phyloP scores from a whole-genome alignment of 805 yeast genomes.

The Starmerella bacillaris region DNA sequence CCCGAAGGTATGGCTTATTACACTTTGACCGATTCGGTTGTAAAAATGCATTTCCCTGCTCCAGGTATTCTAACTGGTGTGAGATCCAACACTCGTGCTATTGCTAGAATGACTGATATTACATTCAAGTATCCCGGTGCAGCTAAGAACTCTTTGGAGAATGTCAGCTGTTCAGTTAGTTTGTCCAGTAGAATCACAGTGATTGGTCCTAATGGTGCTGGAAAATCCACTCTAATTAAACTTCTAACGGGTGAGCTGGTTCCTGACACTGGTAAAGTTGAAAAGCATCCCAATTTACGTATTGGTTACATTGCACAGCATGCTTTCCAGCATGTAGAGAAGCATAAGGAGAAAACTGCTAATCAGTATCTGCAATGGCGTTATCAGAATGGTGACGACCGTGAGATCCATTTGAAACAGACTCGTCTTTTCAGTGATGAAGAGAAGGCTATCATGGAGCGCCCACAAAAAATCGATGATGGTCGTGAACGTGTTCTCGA shows the following conservation, averaged over 20 bases:
- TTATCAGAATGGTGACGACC: constrained; percentile 92
- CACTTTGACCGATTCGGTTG: constrained; percentile 78
- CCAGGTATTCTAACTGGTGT: constrained; percentile 98
- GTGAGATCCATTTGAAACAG: constrained; percentile 87
- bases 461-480: constrained; percentile 63
- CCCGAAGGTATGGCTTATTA: constrained; percentile 96
- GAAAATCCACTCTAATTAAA: constrained; percentile 97
- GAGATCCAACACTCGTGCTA: constrained; percentile 83
- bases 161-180: constrained; percentile 80
- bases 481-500: constrained; percentile 76
- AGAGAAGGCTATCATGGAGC: constrained; percentile 59
- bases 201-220: constrained; percentile 98
- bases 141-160: constrained; percentile 53
- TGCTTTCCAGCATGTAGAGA: constrained; percentile 91
- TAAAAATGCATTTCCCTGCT: constrained; percentile 95
- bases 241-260: constrained; percentile 89
- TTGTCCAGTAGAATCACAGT: constrained; percentile 94
- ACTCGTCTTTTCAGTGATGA: constrained; percentile 69
- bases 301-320: constrained; percentile 98
- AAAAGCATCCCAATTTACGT: constrained; percentile 95
- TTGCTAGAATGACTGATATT: constrained; percentile 70
- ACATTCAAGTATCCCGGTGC: constrained; percentile 85
- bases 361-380: constrained; percentile 98
- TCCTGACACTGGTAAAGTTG: constrained; percentile 76
- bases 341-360: constrained; percentile 94